Evolutionary conservation across 768 basidiomycete genomes (phyloP).

Genomic region (Amanita rimosa): DNA sequence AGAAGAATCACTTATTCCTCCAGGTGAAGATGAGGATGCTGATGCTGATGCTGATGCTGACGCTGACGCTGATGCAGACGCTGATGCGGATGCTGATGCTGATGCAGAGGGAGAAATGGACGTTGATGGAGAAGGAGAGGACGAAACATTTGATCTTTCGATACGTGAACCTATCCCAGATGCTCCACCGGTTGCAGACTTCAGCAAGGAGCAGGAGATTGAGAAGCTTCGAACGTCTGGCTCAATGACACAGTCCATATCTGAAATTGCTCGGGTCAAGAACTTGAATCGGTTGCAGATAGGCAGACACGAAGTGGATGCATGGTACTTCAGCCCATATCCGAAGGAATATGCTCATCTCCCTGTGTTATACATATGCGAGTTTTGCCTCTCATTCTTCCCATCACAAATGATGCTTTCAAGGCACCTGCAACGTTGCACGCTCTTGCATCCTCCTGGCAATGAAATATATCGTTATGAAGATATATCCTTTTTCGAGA

Average conservation of each 20-base stretch:
- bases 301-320: slow-evolving; percentile 92
- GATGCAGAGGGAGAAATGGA: slow-evolving; percentile 69
- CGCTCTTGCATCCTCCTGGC: slow-evolving; percentile 87
- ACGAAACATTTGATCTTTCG: slow-evolving; percentile 55
- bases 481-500: slow-evolving; percentile 95
- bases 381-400: slow-evolving; percentile 93
- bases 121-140: slow-evolving; percentile 65
- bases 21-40: slow-evolving; percentile 33
- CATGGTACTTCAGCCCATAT: slow-evolving; percentile 99
- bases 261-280: slow-evolving; percentile 96
- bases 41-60: slow-evolving; percentile 45
- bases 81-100: slow-evolving; percentile 37
- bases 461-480: slow-evolving; percentile 99
- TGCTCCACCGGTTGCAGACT: slow-evolving; percentile 43
- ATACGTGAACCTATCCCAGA: slow-evolving; percentile 40
- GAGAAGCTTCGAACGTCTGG: slow-evolving; percentile 96
- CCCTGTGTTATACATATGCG: slow-evolving; percentile 93
- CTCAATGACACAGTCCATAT: slow-evolving; percentile 98
- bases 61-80: slow-evolving; percentile 37
- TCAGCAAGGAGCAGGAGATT: slow-evolving; percentile 98
- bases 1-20: slow-evolving; percentile 22
- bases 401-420: slow-evolving; percentile 84
- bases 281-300: slow-evolving; percentile 96
- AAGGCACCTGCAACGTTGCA: slow-evolving; percentile 88
- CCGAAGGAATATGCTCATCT: slow-evolving; percentile 97